Base-by-base conservation (phyloP, 805 yeast species). In the Yarrowia hollandica region DNA sequence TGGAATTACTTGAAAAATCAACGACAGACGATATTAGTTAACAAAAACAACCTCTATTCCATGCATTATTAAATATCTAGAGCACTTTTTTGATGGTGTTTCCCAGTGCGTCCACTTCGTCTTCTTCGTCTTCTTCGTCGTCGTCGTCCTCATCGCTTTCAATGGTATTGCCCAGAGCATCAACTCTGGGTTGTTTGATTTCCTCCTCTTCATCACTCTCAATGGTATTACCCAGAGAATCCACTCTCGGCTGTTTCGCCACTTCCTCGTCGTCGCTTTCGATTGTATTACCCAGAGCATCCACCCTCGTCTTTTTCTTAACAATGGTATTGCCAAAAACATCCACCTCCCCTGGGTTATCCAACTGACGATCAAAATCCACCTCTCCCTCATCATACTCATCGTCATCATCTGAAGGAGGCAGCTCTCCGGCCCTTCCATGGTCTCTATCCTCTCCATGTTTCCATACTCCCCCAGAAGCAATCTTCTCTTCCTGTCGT, bases 381-480 rank as follows among this genome's bases (percentile, higher is more conserved):
- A 48, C 56, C 18, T 54, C 57, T 15, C 59, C 66, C 19, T 57
- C 59, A 9, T 57, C 64, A 25, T 58, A 46, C 4, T 59, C 61
- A 11, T 60, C 63, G 18, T 68, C 69, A 11, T 65, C 61, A 42
- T 64, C 67, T 5, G 66, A 60, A 11, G 68, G 67, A n/a, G 67
- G 65, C 23, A 64, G 64, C 44, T 50, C 64, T 19, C 68, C 68
- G 2, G 72, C 69, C 10, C 65, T 70, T 2, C 62, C 66, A 3
- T 62, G 67, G 5, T 63, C 71, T 18, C 63, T 67, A 9, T 67
- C 69, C 3, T 62, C 68, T 5, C 69, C 73, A 4, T 67, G 86
- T 84, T 65, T 87, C 88, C 0, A 96, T 96, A 74, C 82, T 79
- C 71, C 80, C 74, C 95, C 95, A 88, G 5, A 86, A 71, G 70